These are phyloP conservation scores for Ettlia oleoabundans DNA, from an alignment of 139 green algal species.

Conservation along the genomic window DNA sequence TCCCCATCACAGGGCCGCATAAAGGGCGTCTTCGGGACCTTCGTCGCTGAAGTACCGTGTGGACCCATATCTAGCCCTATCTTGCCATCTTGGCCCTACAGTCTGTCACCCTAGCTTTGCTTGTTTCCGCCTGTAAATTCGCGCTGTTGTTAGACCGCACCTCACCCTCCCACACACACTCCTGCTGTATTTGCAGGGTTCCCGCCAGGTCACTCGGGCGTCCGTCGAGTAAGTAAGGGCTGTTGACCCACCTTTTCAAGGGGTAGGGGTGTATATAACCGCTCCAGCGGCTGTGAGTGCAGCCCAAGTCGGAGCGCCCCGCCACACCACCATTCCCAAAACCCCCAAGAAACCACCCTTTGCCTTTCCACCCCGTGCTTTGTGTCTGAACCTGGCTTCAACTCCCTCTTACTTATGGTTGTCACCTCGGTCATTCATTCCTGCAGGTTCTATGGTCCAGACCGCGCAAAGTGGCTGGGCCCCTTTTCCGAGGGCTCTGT, in stretches of 20 bases:
- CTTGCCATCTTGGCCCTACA: neutral
- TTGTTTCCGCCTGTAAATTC: neutral
- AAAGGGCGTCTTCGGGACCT: neutral
- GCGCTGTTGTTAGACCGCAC: neutral
- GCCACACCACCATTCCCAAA: too few species aligned
- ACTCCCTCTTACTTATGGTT: too few species aligned
- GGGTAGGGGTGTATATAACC: too few species aligned
- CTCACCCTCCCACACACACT: neutral
- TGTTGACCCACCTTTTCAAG: neutral
- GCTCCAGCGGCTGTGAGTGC: too few species aligned
- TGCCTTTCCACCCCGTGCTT: neutral
- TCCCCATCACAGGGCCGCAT: neutral
- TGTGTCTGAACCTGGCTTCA: too few species aligned
- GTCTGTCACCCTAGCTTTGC: neutral
- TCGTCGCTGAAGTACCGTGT: neutral
- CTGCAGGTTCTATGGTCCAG: conserved; percentile 72
- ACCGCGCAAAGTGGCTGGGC: conserved; percentile 89
- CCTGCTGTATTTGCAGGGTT: neutral
- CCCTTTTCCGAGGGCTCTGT: conserved; percentile 77
- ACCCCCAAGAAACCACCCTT: too few species aligned
- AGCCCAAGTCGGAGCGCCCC: neutral
- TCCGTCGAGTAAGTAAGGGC: neutral
- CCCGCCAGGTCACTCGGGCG: neutral
- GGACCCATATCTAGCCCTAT: neutral
- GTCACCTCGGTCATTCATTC: too few species aligned